These are phyloP conservation scores for Myxozyma geophila DNA, from an alignment of 805 yeast species.

Conservation along the genomic window DNA sequence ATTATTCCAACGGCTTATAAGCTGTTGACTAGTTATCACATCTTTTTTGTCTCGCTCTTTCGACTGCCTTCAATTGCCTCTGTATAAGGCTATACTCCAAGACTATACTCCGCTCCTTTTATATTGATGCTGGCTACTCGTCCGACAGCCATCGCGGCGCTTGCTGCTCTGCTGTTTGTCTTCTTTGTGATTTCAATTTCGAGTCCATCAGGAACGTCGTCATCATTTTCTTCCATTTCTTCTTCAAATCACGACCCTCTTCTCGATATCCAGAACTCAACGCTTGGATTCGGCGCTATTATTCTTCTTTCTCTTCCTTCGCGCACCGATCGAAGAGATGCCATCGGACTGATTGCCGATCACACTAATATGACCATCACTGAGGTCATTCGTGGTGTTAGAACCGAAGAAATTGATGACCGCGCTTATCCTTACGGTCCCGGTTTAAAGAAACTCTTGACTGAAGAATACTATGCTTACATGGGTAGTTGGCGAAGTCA, in stretches of 20 bases:
- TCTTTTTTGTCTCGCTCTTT: too few species aligned
- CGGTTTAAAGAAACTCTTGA: slow-evolving; percentile 5
- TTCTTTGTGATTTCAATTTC: too few species aligned
- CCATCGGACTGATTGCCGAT: slow-evolving; percentile 17
- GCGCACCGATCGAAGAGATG: slow-evolving; percentile 28
- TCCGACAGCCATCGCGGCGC: too few species aligned
- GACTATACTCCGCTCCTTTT: too few species aligned
- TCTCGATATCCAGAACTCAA: slow-evolving; percentile 13
- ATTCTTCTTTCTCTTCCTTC: slow-evolving; percentile 13
- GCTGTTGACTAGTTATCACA: too few species aligned
- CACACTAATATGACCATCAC: slow-evolving; percentile 15
- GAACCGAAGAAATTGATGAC: slow-evolving; percentile 8
- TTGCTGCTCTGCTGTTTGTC: too few species aligned
- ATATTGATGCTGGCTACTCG: too few species aligned
- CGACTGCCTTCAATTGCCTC: too few species aligned
- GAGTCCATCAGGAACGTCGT: too few species aligned
- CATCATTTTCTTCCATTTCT: neutral
- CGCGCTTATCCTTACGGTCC: slow-evolving; percentile 15
- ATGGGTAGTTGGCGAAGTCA: slow-evolving; percentile 24
- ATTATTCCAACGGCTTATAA: too few species aligned
- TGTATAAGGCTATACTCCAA: too few species aligned
- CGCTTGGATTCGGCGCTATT: slow-evolving; percentile 22
- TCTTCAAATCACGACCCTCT: neutral
- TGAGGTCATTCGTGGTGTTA: slow-evolving; percentile 12
- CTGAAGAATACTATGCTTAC: slow-evolving; percentile 8